Conservation (phyloP, 2,329 filamentous ascomycete species). For the Trichoderma citrinoviride region DNA sequence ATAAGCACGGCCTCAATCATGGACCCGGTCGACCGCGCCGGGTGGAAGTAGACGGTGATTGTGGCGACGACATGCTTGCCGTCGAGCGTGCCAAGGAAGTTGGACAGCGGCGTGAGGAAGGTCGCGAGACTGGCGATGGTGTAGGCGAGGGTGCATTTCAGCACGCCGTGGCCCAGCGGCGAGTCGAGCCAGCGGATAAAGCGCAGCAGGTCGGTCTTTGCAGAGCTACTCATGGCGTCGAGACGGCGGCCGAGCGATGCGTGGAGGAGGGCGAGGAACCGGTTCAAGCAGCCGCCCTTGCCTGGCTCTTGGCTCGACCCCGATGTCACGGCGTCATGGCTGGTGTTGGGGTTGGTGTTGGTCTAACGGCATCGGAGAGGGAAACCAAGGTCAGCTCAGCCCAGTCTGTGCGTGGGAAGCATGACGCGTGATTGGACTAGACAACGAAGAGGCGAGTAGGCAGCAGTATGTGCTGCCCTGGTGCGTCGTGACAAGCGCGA, state of each 20-base stretch:
- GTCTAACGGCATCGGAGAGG: not conserved
- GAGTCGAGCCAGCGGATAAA: constrained; percentile 56
- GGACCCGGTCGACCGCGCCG: constrained; percentile 74
- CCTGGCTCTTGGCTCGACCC: not conserved
- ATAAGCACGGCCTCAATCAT: constrained; percentile 80
- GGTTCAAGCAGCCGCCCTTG: constrained; percentile 10
- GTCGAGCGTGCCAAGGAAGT: constrained; percentile 74
- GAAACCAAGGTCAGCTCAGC: constrained; percentile 2
- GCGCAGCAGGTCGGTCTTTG: constrained; percentile 10
- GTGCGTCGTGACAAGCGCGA: not conserved
- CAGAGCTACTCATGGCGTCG: constrained; percentile 15
- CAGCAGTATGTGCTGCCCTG: not conserved
- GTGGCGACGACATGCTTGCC: constrained; percentile 89
- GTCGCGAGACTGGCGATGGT: constrained; percentile 78
- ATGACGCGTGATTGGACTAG: not conserved
- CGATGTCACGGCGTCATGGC: constrained; percentile 7
- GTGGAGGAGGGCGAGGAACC: not conserved
- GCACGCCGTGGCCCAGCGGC: constrained; percentile 67
- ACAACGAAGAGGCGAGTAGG: not conserved
- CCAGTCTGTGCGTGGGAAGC: constrained; percentile 5
- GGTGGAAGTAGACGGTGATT: constrained; percentile 88
- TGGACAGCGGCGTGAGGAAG: constrained; percentile 67
- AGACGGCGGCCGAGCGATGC: constrained; percentile 1
- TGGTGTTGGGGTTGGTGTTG: not conserved
- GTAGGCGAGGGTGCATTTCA: constrained; percentile 87